phyloP scores from a whole-genome alignment of 805 yeast genomes.

The Wickerhamomyces bovis region DNA sequence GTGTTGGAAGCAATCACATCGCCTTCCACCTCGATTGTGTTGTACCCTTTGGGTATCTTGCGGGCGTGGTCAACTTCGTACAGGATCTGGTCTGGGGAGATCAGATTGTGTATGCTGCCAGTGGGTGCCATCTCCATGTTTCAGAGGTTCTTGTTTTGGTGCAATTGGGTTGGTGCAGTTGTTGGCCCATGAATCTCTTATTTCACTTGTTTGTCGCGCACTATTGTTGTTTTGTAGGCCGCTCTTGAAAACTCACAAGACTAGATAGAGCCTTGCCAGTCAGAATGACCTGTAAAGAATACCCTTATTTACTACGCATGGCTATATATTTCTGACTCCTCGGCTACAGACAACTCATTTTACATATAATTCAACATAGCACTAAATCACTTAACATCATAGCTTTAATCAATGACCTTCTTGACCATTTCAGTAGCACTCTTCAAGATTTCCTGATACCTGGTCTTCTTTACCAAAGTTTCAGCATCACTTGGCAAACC shows the following conservation, averaged over 20 bases:
- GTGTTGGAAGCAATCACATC: constrained; percentile 19
- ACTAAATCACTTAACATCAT: background rate
- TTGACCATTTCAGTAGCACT: background rate
- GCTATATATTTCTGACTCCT: no score
- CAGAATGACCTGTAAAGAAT: no score
- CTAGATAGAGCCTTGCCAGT: no score
- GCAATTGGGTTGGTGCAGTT: no score
- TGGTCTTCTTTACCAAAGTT: constrained; percentile 20
- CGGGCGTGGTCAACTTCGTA: constrained; percentile 6
- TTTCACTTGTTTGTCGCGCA: no score
- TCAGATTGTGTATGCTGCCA: background rate
- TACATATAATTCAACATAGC: no score
- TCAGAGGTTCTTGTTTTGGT: no score
- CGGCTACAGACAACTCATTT: no score
- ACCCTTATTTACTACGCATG: no score
- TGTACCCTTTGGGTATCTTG: constrained; percentile 13
- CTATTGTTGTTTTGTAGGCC: no score
- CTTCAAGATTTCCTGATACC: constrained; percentile 3
- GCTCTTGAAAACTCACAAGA: no score
- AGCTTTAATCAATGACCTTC: background rate
- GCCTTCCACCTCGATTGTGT: constrained; percentile 14
- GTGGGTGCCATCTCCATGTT: background rate
- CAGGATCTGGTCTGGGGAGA: constrained; percentile 4
- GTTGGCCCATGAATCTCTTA: no score
- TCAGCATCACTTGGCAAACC: constrained; percentile 42